Evolutionary conservation across 208 protist species (phyloP).

Genomic region (Leishmania tarentolae): DNA sequence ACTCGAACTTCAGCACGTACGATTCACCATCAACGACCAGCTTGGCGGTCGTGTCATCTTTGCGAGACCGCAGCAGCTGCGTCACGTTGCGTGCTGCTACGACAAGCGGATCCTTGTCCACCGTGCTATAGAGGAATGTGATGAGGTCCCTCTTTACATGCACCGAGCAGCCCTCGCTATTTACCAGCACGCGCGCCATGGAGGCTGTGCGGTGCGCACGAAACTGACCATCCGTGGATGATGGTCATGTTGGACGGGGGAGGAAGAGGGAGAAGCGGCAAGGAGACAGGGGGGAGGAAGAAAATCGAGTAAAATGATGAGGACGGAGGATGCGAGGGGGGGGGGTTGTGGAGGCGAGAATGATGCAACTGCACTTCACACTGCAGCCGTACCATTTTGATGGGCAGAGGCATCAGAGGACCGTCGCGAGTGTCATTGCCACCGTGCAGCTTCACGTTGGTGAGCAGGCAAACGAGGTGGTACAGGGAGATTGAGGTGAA

Average conservation of each 20-base stretch:
- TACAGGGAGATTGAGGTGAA: background rate
- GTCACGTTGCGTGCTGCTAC: constrained; percentile 41
- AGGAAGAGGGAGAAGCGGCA: background rate
- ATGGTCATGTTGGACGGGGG: background rate
- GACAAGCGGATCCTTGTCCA: constrained; percentile 11
- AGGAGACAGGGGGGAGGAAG: background rate
- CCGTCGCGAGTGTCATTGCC: background rate
- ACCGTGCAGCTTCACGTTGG: background rate
- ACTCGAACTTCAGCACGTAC: constrained; percentile 52
- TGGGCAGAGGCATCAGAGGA: background rate
- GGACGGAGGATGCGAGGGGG: background rate
- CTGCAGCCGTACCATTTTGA: background rate
- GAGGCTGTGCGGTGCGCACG: background rate
- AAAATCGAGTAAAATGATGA: background rate
- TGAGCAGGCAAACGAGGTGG: background rate
- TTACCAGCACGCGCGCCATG: constrained; percentile 55
- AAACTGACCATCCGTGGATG: background rate
- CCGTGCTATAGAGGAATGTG: constrained; percentile 24
- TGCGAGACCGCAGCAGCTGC: constrained; percentile 74
- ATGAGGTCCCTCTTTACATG: constrained; percentile 50
- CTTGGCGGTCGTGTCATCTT: constrained; percentile 50
- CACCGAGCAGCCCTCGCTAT: constrained; percentile 46
- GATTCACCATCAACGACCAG: constrained; percentile 34
- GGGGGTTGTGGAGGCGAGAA: background rate
- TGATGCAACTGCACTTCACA: background rate